phyloP scores from a whole-genome alignment of 2,329 filamentous ascomycete genomes.

The Stagonosporopsis vannaccii region DNA sequence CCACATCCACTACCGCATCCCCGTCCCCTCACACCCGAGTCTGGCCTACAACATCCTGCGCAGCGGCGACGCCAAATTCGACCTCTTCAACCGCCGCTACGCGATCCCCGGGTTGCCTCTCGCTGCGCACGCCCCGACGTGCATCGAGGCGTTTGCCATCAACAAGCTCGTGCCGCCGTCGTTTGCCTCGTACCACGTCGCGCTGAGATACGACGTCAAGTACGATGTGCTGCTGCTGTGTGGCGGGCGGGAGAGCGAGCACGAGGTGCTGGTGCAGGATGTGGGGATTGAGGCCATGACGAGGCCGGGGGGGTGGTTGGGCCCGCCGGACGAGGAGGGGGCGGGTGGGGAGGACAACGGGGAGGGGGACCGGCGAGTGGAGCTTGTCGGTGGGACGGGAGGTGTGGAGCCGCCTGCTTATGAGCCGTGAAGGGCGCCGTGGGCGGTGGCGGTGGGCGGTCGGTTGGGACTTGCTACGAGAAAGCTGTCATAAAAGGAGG shows the following conservation, averaged over 20 bases:
- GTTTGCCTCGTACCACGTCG: slow-evolving; percentile 30
- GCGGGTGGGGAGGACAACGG: background rate
- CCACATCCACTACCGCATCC: slow-evolving; percentile 26
- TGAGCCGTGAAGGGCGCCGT: slow-evolving; percentile 7
- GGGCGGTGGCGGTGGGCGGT: no score
- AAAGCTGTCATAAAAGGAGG: no score
- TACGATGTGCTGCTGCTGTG: slow-evolving; percentile 30
- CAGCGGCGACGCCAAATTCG: slow-evolving; percentile 18
- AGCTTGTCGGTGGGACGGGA: background rate
- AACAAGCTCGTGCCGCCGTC: slow-evolving; percentile 25
- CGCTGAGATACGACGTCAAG: slow-evolving; percentile 25
- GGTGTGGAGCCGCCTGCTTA: slow-evolving; percentile 4
- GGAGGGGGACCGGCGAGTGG: no score
- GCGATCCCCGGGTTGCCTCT: slow-evolving; percentile 23
- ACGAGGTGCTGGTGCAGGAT: slow-evolving; percentile 22
- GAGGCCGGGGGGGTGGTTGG: slow-evolving; percentile 25
- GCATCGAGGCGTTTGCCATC: slow-evolving; percentile 21
- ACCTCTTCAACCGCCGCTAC: slow-evolving; percentile 30
- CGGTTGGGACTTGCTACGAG: no score
- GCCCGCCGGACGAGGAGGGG: slow-evolving; percentile 16
- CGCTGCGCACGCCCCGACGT: slow-evolving; percentile 14
- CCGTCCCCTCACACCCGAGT: background rate
- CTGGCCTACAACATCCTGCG: slow-evolving; percentile 4
- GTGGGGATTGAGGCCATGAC: slow-evolving; percentile 29
- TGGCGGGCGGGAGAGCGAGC: slow-evolving; percentile 28